These are phyloP conservation scores for Paraphoma sp. DNA, from an alignment of 2,329 filamentous ascomycete genomes.

Conservation along the genomic window DNA sequence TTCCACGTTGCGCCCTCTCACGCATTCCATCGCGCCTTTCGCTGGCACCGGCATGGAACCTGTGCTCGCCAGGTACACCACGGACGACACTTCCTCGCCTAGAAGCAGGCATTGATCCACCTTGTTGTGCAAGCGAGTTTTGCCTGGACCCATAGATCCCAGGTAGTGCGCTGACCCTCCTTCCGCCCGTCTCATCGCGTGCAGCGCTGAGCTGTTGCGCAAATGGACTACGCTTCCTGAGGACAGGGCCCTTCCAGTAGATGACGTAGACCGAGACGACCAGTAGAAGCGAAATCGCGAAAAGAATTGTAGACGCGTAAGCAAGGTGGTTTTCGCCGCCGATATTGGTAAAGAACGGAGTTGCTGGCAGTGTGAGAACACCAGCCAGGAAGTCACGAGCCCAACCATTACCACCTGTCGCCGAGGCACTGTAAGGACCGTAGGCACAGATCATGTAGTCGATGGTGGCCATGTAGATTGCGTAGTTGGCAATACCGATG, in stretches of 20 bases:
- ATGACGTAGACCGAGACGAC: slow-evolving; percentile 55
- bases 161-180: slow-evolving; percentile 39
- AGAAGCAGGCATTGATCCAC: slow-evolving; percentile 22
- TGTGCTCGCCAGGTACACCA: slow-evolving; percentile 19
- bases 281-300: slow-evolving; percentile 56
- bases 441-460: slow-evolving; percentile 82
- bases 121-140: slow-evolving; percentile 32
- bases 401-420: slow-evolving; percentile 80
- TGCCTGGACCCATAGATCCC: slow-evolving; percentile 39
- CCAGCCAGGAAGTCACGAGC: slow-evolving; percentile 77
- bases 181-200: slow-evolving; percentile 40
- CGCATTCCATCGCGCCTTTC: slow-evolving; percentile 4
- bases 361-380: slow-evolving; percentile 72
- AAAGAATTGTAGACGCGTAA: slow-evolving; percentile 64
- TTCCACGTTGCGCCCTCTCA: slow-evolving; percentile 10
- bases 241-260: slow-evolving; percentile 61
- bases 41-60: slow-evolving; percentile 10
- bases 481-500: slow-evolving; percentile 74
- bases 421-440: slow-evolving; percentile 76
- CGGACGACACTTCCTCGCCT: slow-evolving; percentile 41
- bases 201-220: slow-evolving; percentile 54
- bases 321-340: slow-evolving; percentile 52
- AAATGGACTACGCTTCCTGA: slow-evolving; percentile 61
- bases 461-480: slow-evolving; percentile 80
- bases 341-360: slow-evolving; percentile 61